Evolutionary conservation across 352 stramenopile genomes (phyloP).

Genomic region (Thalassiosira delicatula): DNA sequence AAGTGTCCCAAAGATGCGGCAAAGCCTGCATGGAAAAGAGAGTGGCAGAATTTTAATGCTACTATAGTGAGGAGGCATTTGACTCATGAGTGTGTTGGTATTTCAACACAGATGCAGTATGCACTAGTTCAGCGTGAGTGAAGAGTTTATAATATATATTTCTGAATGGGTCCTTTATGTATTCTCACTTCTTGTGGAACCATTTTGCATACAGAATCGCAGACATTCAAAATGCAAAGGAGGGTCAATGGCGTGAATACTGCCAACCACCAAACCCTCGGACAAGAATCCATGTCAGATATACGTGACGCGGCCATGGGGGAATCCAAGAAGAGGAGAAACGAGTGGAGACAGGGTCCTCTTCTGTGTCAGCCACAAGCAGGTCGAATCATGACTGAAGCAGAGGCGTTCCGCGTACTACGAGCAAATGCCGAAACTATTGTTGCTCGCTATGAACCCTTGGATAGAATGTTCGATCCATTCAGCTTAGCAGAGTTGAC

Average conservation of each 20-base stretch:
- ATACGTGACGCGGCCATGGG: background rate
- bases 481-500: background rate
- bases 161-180: too few relatives aligned
- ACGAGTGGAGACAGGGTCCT: background rate
- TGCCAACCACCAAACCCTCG: background rate
- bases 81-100: background rate
- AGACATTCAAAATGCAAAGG: background rate
- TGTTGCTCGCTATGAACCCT: constrained; percentile 1
- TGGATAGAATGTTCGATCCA: background rate
- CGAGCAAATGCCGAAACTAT: background rate
- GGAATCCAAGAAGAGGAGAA: background rate
- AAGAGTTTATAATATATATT: too few relatives aligned
- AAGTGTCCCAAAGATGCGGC: too few relatives aligned
- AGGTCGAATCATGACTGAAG: background rate
- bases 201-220: too few relatives aligned
- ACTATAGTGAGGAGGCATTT: background rate
- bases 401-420: background rate
- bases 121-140: background rate
- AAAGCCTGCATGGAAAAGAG: background rate
- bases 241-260: background rate
- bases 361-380: background rate
- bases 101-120: background rate
- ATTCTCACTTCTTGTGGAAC: too few relatives aligned
- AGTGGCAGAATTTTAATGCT: background rate
- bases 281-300: background rate